These are phyloP conservation scores for Colletotrichum agaves DNA, from an alignment of 2,329 filamentous ascomycete species.

Conservation along the genomic window DNA sequence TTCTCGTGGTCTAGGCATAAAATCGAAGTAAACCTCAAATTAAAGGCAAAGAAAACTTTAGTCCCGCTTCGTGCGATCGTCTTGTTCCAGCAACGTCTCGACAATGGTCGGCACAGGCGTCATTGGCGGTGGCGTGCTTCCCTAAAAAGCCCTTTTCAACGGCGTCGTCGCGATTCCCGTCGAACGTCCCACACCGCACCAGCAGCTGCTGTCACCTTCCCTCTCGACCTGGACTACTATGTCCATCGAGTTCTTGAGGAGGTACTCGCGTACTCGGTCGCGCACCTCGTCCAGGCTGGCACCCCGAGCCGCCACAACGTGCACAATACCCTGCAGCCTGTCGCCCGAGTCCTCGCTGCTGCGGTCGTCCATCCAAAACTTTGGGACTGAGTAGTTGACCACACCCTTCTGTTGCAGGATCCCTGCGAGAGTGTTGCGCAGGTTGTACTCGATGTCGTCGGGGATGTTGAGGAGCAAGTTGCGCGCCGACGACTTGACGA, in stretches of 20 bases:
- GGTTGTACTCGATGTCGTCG: conserved; percentile 84
- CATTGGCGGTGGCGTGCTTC: not conserved
- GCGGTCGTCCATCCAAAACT: conserved; percentile 89
- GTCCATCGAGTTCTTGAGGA: conserved; percentile 78
- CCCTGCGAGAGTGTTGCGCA: conserved; percentile 87
- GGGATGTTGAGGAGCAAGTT: conserved; percentile 87
- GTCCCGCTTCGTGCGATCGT: not conserved
- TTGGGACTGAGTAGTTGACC: conserved; percentile 83
- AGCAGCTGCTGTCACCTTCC: conserved; percentile 77
- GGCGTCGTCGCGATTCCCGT: conserved; percentile 43
- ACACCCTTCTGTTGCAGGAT: conserved; percentile 86
- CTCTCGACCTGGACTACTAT: conserved; percentile 89
- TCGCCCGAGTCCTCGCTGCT: conserved; percentile 50
- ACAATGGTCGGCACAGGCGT: conserved; percentile 12
- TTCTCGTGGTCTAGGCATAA: conserved; percentile 13
- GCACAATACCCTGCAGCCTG: conserved; percentile 83
- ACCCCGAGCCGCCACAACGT: conserved; percentile 79
- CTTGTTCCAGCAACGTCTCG: not conserved
- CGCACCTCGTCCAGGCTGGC: conserved; percentile 86
- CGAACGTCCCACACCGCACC: conserved; percentile 60
- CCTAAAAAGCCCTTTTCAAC: conserved; percentile 49
- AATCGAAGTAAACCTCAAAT: not conserved
- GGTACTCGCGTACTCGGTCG: conserved; percentile 77
- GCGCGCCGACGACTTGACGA: conserved; percentile 86
- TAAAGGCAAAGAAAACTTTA: not conserved